Evolutionary conservation across 768 basidiomycete species (phyloP).

Genomic region (Asterophora parasitica): DNA sequence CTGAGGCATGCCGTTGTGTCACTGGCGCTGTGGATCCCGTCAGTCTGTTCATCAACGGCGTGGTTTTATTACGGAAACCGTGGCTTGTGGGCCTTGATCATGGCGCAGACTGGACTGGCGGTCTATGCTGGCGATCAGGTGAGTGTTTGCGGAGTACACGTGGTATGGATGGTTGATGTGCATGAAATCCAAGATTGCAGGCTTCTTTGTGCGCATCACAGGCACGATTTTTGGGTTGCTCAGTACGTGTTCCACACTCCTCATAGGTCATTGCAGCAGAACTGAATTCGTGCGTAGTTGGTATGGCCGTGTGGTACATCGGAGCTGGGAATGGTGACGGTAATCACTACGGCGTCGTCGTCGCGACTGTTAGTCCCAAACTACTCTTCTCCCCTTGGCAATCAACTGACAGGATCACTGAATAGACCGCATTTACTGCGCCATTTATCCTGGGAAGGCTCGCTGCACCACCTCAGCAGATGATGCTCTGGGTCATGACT

Average conservation of each 20-base stretch:
- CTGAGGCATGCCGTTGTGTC: constrained; percentile 35
- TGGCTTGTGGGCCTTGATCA: constrained; percentile 42
- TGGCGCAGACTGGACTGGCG: constrained; percentile 38
- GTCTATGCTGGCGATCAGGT: constrained; percentile 43
- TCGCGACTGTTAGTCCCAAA: constrained; percentile 29
- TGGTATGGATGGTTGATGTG: not conserved
- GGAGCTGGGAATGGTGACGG: constrained; percentile 33
- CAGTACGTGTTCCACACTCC: constrained; percentile 16
- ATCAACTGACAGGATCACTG: not conserved
- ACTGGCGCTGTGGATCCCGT: constrained; percentile 38
- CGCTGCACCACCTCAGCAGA: constrained; percentile 27
- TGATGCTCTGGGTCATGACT: constrained; percentile 34
- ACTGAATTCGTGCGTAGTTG: constrained; percentile 18
- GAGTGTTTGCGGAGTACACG: not conserved
- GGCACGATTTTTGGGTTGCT: constrained; percentile 34
- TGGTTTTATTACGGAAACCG: constrained; percentile 41
- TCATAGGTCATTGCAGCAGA: not conserved
- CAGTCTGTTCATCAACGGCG: constrained; percentile 31
- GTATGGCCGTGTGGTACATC: constrained; percentile 42
- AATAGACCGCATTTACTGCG: constrained; percentile 29
- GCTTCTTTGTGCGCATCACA: constrained; percentile 28
- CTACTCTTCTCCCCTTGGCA: no score
- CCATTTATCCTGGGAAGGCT: constrained; percentile 33
- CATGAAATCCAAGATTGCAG: constrained; percentile 24
- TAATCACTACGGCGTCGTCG: constrained; percentile 37